Percentiles rank a stretch among this genome's conserved stretches.
Evolutionary conservation across 2,329 filamentous ascomycete species (phyloP).

Genomic region (Ilyonectria destructans): DNA sequence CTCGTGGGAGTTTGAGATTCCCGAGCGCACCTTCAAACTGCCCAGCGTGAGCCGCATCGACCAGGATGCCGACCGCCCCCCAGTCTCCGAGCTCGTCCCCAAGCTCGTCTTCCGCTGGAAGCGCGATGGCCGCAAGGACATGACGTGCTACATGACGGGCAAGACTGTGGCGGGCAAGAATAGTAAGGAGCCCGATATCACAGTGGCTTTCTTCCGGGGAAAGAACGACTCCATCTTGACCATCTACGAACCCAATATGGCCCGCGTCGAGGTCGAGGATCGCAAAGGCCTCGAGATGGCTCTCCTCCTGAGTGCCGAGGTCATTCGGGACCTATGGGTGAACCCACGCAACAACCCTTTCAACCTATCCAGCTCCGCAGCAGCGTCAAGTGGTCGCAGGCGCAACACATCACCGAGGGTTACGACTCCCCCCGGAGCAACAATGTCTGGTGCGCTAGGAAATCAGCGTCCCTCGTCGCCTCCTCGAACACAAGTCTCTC

Average conservation of each 20-base stretch:
- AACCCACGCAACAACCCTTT: constrained; percentile 81
- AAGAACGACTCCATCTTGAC: constrained; percentile 79
- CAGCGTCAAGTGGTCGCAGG: constrained; percentile 41
- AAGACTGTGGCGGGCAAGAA: constrained; percentile 83
- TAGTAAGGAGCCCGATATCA: constrained; percentile 95
- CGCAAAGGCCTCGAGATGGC: constrained; percentile 93
- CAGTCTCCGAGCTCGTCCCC: constrained; percentile 70
- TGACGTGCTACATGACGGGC: constrained; percentile 90
- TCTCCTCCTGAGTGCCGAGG: constrained; percentile 75
- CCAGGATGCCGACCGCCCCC: constrained; percentile 69
- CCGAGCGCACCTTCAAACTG: constrained; percentile 85
- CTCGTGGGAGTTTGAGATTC: constrained; percentile 94
- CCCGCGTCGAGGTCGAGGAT: constrained; percentile 93
- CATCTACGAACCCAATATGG: constrained; percentile 93
- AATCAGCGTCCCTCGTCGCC: constrained; percentile 46
- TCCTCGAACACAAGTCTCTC: constrained; percentile 34
- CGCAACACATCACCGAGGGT: constrained; percentile 60
- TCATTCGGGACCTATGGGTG: constrained; percentile 78
- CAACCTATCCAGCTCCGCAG: constrained; percentile 73
- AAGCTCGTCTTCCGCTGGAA: constrained; percentile 92
- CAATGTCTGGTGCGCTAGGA: constrained; percentile 60
- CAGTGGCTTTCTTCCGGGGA: constrained; percentile 88
- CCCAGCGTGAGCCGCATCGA: constrained; percentile 88
- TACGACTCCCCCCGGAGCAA: constrained; percentile 43
- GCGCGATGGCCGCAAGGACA: constrained; percentile 89